phyloP scores from a whole-genome alignment of 768 basidiomycete species.

The Pseudohyphozyma bogoriensis region DNA sequence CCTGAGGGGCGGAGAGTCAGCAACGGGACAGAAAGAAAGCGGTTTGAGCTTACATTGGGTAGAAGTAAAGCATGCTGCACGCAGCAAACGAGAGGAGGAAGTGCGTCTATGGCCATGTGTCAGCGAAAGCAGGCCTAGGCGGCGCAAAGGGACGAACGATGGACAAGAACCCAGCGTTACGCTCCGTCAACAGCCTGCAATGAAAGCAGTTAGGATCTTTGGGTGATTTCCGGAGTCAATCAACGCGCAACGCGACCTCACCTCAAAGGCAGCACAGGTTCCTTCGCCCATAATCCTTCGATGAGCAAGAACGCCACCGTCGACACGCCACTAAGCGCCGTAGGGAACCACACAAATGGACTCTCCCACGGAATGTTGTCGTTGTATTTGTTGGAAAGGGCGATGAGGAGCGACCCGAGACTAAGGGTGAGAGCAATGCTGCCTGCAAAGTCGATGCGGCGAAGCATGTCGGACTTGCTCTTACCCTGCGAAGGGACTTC shows the following conservation, averaged over 20 bases:
- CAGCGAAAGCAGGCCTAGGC: too few species aligned
- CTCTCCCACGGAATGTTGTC: slow-evolving; percentile 49
- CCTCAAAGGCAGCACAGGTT: slow-evolving; percentile 83
- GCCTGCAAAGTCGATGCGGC: slow-evolving; percentile 73
- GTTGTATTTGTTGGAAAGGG: slow-evolving; percentile 37
- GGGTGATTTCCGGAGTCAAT: background rate
- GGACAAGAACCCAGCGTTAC: slow-evolving; percentile 39
- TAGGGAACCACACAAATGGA: slow-evolving; percentile 56
- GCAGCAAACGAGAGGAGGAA: slow-evolving; percentile 27
- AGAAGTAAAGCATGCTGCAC: slow-evolving; percentile 26
- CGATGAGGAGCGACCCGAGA: slow-evolving; percentile 35
- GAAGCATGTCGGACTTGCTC: slow-evolving; percentile 24
- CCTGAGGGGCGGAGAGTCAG: slow-evolving; percentile 52
- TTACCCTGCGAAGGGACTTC: slow-evolving; percentile 46
- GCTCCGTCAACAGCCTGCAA: slow-evolving; percentile 70
- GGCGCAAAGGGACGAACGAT: too few species aligned
- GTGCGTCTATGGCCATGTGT: background rate
- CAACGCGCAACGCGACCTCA: slow-evolving; percentile 42
- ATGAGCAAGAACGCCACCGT: slow-evolving; percentile 58
- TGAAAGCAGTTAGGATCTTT: slow-evolving; percentile 65
- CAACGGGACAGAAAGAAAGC: slow-evolving; percentile 48
- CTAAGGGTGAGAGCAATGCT: slow-evolving; percentile 60
- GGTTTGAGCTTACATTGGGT: background rate
- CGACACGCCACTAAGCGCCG: slow-evolving; percentile 51
- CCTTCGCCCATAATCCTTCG: slow-evolving; percentile 64